Base-by-base conservation (phyloP, 2,329 filamentous ascomycete genomes). In the Trichoderma sp. region DNA sequence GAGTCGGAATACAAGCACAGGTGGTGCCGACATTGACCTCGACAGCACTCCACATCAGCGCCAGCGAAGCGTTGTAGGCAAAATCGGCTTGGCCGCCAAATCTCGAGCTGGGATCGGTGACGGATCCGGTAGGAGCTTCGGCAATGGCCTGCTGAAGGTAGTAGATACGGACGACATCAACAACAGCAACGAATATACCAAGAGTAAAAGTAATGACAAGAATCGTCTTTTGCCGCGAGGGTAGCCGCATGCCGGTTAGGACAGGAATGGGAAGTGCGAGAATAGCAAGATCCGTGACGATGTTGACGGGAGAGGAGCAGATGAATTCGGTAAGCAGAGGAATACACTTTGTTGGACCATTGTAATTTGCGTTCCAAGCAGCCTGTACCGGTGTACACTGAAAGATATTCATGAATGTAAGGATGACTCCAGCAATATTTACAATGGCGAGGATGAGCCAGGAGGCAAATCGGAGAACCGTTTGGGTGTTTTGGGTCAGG, bases 41-140 rank as follows among this genome's bases (percentile, higher is more conserved):
- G 66, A 97, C 89, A 14, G 91, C 92, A 19, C 92, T 95, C 95
- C 94, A 98, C 92, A 97, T 95, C 76, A 96, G 91, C 0, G 93
- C 92, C 5, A 94, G 81, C 0, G 92, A 93, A 0, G 92, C 92
- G 76, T 95, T 94, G 89, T 88, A 92, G 67, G 86, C 81, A 74
- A 89, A 89, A 69, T 88, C 82, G 2, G 79, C 75, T 55, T 84
- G 83, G 55, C 82, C 82, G 8, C 86, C 87, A 65, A 89, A 88
- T 7, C 81, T 79, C 13, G 82, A 79, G 10, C 78, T 74, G 1
- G 79, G 77, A 68, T 83, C 78, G 53, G 74, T 76, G 1, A 81
- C 80, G 0, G 75, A 52, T 8, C 74, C 76, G 0, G 77, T 80
- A 3, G 83, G 81, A 1, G 80, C 79, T 3, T 81, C 77, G 63